phyloP scores from a whole-genome alignment of 2,329 filamentous ascomycete species.

The Aureobasidium sp. region DNA sequence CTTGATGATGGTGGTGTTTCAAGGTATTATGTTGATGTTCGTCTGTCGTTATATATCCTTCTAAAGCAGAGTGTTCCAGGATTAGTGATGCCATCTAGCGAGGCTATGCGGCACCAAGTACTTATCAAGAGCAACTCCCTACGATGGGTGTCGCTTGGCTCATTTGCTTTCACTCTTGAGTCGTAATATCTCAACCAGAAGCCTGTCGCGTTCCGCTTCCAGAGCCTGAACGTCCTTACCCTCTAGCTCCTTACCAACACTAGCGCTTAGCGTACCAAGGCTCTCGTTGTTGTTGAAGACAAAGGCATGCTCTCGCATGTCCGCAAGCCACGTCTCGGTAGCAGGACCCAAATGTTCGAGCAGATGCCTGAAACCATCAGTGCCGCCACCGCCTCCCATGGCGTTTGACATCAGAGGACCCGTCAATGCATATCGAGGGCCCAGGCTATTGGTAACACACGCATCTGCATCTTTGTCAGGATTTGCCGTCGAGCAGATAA shows the following conservation, averaged over 20 bases:
- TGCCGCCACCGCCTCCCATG: constrained; percentile 19
- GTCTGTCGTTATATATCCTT: too few relatives aligned
- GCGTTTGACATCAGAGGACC: constrained; percentile 40
- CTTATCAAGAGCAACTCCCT: too few relatives aligned
- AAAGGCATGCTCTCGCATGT: constrained; percentile 8
- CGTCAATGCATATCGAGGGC: constrained; percentile 49
- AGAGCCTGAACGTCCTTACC: constrained; percentile 4
- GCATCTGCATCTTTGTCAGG: constrained; percentile 40
- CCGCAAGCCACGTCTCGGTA: constrained; percentile 1
- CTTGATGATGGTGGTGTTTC: too few relatives aligned
- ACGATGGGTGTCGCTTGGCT: not conserved
- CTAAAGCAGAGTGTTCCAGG: too few relatives aligned
- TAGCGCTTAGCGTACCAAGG: not conserved
- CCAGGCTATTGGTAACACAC: constrained; percentile 46
- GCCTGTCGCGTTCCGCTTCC: constrained; percentile 7
- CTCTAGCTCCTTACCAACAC: constrained; percentile 3
- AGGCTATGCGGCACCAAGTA: too few relatives aligned
- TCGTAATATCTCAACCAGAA: not conserved
- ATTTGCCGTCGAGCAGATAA: too few relatives aligned
- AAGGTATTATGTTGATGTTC: too few relatives aligned
- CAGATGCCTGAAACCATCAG: constrained; percentile 24
- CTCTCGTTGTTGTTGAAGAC: not conserved
- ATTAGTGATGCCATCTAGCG: too few relatives aligned
- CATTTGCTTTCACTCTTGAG: not conserved
- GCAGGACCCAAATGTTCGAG: constrained; percentile 13